phyloP scores from a whole-genome alignment of 208 protist species.

The Angomonas deanei region DNA sequence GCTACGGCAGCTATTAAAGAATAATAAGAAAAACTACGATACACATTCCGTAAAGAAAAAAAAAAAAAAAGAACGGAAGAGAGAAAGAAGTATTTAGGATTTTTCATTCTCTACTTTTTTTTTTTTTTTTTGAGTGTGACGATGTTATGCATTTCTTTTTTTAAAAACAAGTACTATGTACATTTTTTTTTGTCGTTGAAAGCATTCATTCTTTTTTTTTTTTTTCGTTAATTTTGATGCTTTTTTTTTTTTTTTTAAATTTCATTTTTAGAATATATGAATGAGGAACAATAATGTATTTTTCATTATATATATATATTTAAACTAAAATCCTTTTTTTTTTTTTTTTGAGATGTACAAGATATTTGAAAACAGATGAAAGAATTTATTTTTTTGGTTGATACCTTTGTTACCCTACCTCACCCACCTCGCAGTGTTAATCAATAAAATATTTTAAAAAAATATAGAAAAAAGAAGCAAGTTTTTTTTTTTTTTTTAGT shows the following conservation, averaged over 20 bases:
- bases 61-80: background rate
- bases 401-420: background rate
- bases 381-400: background rate
- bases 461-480: background rate
- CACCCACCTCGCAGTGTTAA: too few relatives aligned
- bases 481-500: background rate
- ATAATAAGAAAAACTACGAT: too few relatives aligned
- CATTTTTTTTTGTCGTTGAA: background rate
- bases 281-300: too few relatives aligned
- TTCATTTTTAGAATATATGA: too few relatives aligned
- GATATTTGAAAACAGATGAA: background rate
- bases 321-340: too few relatives aligned
- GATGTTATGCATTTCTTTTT: background rate
- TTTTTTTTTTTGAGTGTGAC: background rate
- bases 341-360: too few relatives aligned
- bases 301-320: too few relatives aligned
- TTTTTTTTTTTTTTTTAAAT: slow-evolving; percentile 1
- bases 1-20: too few relatives aligned
- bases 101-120: background rate
- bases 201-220: background rate
- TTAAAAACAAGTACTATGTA: background rate
- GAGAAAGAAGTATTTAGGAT: background rate
- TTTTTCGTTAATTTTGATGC: background rate
- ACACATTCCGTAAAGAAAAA: slow-evolving; percentile 1
- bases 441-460: background rate